Base-by-base conservation (phyloP, 352 stramenopile species). In the Phytophthora fragariae region DNA sequence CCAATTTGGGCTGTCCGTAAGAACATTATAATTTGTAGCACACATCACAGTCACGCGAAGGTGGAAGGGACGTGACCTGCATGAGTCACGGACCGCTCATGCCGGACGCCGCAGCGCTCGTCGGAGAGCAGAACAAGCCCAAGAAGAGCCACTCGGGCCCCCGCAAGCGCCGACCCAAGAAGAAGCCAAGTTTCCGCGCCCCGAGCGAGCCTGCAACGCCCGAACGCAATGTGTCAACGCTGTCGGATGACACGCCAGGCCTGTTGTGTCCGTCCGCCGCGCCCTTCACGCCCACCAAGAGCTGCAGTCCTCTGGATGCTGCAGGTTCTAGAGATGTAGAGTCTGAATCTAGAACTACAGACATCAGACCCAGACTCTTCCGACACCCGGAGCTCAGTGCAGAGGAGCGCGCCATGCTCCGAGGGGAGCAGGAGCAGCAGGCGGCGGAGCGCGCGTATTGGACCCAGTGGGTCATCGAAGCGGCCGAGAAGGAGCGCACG, bases 401-500 rank as follows among this genome's bases (percentile, higher is more conserved):
- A 41, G 57, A 69, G n/a, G 74, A 81, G 17, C 31, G 62, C 29
- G 70, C 52, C 0, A 12, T 52, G 29, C 17, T 76, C 2, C 33
- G 29, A 33, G 62, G 55, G 57, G 74, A 78, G 67, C 54, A 81
- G 31, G 56, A 72, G 33, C 70, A 81, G 12, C 70, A 78, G 19
- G 65, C 74, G 5, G 65, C 65, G 0, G 87, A 94, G 65, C 85
- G 87, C 7, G 79, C 83, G 4, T 96, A 92, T 67, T 96, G 89
- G 89, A 94, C 87, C 6, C 71, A 88, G 47, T 96, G 82, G 82
- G 89, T 91, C 39, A 94, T 96, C 55, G 83, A 92, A 44, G 89
- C 86, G 0, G 89, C 89, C 1, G 89, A 96, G 56, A 90, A 94
- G 49, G 89, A 96, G 60, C 82, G 89, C 46, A 60, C 85, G 33